Conservation (phyloP, 2,329 filamentous ascomycete species). For the Aspergillus thermomutatus region DNA sequence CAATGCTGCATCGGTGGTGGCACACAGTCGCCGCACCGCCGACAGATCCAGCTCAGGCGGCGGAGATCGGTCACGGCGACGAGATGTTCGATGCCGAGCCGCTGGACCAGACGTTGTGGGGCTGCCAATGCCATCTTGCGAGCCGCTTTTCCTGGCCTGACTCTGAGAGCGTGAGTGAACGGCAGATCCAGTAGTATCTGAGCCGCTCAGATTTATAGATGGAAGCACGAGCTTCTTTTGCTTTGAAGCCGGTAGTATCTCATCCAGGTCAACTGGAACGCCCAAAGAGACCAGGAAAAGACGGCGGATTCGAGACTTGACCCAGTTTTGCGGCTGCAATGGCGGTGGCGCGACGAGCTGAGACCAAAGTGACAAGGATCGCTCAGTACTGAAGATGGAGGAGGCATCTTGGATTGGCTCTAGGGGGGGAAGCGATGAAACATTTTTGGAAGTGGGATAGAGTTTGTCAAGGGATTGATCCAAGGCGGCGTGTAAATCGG, state of each 20-base stretch:
- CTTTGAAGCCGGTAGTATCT: slow-evolving; percentile 94
- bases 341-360: slow-evolving; percentile 93
- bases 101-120: slow-evolving; percentile 26
- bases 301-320: slow-evolving; percentile 87
- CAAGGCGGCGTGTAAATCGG: slow-evolving; percentile 40
- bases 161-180: slow-evolving; percentile 43
- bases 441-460: slow-evolving; percentile 40
- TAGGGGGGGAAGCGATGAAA: slow-evolving; percentile 32
- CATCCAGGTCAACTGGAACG: slow-evolving; percentile 92
- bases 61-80: slow-evolving; percentile 55
- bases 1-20: slow-evolving; percentile 79
- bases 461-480: slow-evolving; percentile 42
- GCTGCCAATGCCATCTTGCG: slow-evolving; percentile 20
- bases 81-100: slow-evolving; percentile 27
- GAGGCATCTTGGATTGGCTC: slow-evolving; percentile 42
- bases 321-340: slow-evolving; percentile 95
- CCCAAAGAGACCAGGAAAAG: slow-evolving; percentile 94
- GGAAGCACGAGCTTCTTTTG: slow-evolving; percentile 96
- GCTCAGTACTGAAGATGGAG: slow-evolving; percentile 75
- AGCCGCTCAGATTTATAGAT: slow-evolving; percentile 60
- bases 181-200: slow-evolving; percentile 57
- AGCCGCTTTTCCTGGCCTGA: slow-evolving; percentile 31
- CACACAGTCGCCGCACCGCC: slow-evolving; percentile 72
- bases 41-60: slow-evolving; percentile 76
- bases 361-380: slow-evolving; percentile 89